phyloP scores from a whole-genome alignment of 2,329 filamentous ascomycete genomes.

The Ophiostoma novo-ulmi region DNA sequence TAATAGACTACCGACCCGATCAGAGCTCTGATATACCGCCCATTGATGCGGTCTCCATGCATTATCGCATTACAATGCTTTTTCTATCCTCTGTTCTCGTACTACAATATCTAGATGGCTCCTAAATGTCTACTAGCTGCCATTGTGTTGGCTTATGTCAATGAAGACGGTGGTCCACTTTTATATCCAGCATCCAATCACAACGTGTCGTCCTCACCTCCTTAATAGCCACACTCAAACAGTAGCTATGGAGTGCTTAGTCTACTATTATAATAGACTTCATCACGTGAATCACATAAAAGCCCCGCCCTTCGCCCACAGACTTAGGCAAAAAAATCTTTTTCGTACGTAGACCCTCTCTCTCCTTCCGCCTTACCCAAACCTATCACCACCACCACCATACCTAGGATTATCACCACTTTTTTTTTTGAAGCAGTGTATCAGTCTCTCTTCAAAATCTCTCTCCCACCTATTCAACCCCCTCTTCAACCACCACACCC shows the following conservation, averaged over 20 bases:
- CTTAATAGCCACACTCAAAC: background rate
- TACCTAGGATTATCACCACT: slow-evolving; percentile 1
- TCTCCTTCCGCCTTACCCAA: background rate
- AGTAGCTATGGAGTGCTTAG: no score
- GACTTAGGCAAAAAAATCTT: slow-evolving; percentile 11
- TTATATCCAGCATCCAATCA: background rate
- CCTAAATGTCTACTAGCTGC: background rate
- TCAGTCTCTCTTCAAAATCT: background rate
- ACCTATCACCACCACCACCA: background rate
- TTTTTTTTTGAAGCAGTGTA: background rate
- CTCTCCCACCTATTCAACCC: background rate
- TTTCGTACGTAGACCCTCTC: background rate
- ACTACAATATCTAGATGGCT: background rate
- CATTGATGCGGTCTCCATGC: no score
- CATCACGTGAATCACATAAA: slow-evolving; percentile 19
- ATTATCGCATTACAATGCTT: no score
- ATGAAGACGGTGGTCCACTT: background rate
- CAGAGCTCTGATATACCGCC: no score
- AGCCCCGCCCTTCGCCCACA: slow-evolving; percentile 26
- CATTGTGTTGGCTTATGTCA: slow-evolving; percentile 4
- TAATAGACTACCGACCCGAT: no score
- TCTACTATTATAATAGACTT: no score
- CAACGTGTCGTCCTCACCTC: background rate
- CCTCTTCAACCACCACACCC: background rate
- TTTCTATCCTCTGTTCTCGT: background rate